Conservation (phyloP, 495 filamentous ascomycete genomes). For the Podospora appendiculata region DNA sequence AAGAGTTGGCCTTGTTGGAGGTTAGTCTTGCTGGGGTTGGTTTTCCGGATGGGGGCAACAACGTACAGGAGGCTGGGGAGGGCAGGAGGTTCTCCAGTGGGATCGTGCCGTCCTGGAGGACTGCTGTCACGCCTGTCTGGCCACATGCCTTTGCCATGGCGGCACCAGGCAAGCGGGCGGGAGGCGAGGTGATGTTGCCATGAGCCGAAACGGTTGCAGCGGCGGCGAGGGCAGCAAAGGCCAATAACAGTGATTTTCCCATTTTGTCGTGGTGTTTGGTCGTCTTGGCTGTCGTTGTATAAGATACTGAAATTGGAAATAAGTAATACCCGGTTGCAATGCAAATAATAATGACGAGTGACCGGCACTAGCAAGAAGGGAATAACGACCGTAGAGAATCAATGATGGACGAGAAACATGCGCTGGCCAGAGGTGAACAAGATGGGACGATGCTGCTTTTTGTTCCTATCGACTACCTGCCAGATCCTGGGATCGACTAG, state of each 20-base stretch:
- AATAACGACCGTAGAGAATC: background rate
- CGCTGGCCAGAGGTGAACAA: background rate
- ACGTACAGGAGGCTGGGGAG: slow-evolving; percentile 8
- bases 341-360: slow-evolving; percentile 9
- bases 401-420: background rate
- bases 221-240: slow-evolving; percentile 36
- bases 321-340: too few species aligned
- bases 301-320: too few species aligned
- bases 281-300: background rate
- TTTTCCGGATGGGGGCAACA: background rate
- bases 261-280: slow-evolving; percentile 2
- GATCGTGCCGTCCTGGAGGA: slow-evolving; percentile 47
- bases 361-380: slow-evolving; percentile 14
- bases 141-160: slow-evolving; percentile 55
- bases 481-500: too few species aligned
- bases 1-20: slow-evolving; percentile 13
- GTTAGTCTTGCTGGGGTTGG: background rate
- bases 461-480: background rate
- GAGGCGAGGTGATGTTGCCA: slow-evolving; percentile 53
- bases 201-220: slow-evolving; percentile 47
- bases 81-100: slow-evolving; percentile 11
- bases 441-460: background rate
- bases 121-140: slow-evolving; percentile 47
- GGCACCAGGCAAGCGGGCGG: slow-evolving; percentile 50
- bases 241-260: slow-evolving; percentile 9